Evolutionary conservation across 2,329 filamentous ascomycete species (phyloP), one percentile per base, ranked within the genome.

Genomic region (Monosporascus sp.): DNA sequence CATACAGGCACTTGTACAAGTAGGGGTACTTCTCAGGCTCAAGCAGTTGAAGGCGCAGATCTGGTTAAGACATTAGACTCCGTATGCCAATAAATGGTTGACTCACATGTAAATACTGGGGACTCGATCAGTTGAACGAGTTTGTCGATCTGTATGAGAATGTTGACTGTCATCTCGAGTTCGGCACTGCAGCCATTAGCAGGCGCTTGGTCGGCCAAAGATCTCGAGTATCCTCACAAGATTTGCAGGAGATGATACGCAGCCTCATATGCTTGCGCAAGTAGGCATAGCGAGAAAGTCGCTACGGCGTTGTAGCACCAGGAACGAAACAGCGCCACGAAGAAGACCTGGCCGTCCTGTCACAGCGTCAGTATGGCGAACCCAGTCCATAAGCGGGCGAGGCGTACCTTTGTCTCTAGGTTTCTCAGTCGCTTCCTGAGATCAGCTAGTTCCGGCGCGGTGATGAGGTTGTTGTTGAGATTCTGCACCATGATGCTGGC

Each of bases 401-500:
- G 24, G 48, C 55, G 50, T 72, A 88, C 87, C 73, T 85, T 92
- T 9, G 87, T 90, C 68, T 99, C 94, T 2, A 97, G 76, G 62
- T 96, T 99, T 37, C 94, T 82, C 49, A 99, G 75, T 44, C 94
- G 80, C 69, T 96, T 97, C 46, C 94, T 84, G 57, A 99, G 78
- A 62, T 97, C 95, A 1, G 90, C 85, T 31, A 99, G 77, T 70
- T 99, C 92, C 1, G 95, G 94, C 0, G 95, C 94, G 2, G 95
- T 99, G 60, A 99, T 97, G 51, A 99, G 84, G 64, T 99, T 99
- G 70, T 99, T 99, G 74, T 99, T 99, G 50, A 99, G 79, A 64
- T 97, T 97, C 69, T 99, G 94, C 31, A 99, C 91, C 94, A 99
- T 99, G 63, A 99, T 97, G 67, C 93, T 97, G 17, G 94, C 93